phyloP scores from a whole-genome alignment of 495 filamentous ascomycete genomes.

The Daldinia concentrica region DNA sequence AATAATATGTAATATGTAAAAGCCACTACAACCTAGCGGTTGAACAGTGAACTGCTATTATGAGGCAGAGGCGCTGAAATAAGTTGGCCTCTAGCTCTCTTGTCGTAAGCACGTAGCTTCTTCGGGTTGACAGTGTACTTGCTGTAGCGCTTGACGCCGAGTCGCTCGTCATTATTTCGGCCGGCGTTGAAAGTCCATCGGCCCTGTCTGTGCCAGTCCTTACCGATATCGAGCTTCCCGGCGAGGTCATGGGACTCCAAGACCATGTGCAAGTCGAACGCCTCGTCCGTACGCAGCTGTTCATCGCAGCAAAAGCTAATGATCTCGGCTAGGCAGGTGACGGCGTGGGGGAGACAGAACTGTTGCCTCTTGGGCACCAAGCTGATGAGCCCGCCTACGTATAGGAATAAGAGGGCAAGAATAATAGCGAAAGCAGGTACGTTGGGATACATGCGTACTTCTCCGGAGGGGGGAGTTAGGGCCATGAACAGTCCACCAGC shows the following conservation, averaged over 20 bases:
- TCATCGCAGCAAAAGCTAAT: constrained; percentile 77
- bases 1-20: constrained; percentile 16
- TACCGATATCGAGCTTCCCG: constrained; percentile 47
- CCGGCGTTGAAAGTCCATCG: constrained; percentile 51
- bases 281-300: constrained; percentile 71
- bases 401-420: constrained; percentile 72
- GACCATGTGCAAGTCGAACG: constrained; percentile 57
- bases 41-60: constrained; percentile 35
- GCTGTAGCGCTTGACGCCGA: constrained; percentile 52
- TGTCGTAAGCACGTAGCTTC: constrained; percentile 40
- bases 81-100: constrained; percentile 30
- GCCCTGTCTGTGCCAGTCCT: constrained; percentile 47
- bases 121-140: constrained; percentile 52
- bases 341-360: constrained; percentile 73
- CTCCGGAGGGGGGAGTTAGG: constrained; percentile 63
- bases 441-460: constrained; percentile 73
- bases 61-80: constrained; percentile 41
- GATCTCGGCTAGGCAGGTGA: constrained; percentile 76
- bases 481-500: constrained; percentile 85
- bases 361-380: constrained; percentile 64
- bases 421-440: constrained; percentile 75
- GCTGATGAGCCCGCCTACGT: constrained; percentile 59
- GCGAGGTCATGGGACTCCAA: constrained; percentile 44
- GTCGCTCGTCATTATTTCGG: constrained; percentile 42
- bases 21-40: constrained; percentile 19